Conservation (phyloP, 352 stramenopile species). For the Pythium pyrilobum region DNA sequence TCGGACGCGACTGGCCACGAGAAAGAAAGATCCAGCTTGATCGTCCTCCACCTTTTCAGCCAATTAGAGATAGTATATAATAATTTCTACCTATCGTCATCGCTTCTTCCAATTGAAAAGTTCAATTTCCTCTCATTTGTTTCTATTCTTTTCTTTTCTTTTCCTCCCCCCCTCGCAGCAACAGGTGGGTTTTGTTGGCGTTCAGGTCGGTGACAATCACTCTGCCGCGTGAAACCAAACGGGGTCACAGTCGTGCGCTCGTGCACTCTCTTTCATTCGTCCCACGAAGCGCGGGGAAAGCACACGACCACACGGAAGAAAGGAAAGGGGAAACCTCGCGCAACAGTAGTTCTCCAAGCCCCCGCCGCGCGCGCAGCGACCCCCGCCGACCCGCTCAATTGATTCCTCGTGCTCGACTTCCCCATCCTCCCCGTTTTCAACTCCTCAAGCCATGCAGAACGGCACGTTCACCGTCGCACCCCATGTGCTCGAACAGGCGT, state of each 20-base stretch:
- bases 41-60: background rate
- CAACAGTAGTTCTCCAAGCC: too few relatives aligned
- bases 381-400: background rate
- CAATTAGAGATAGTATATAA: background rate
- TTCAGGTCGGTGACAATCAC: slow-evolving; percentile 18
- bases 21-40: slow-evolving; percentile 13
- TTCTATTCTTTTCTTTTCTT: slow-evolving; percentile 1
- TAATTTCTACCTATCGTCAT: background rate
- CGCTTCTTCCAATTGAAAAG: background rate
- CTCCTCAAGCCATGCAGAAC: slow-evolving; percentile 28
- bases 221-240: slow-evolving; percentile 13
- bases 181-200: too few relatives aligned
- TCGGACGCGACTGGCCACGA: background rate
- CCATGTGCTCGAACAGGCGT: slow-evolving; percentile 82
- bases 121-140: background rate
- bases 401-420: background rate
- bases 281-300: slow-evolving; percentile 9
- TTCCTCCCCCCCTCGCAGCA: background rate
- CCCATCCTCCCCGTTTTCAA: background rate
- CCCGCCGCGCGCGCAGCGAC: too few relatives aligned
- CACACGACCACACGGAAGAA: background rate
- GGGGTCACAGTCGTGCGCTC: slow-evolving; percentile 6
- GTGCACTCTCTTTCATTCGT: slow-evolving; percentile 5
- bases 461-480: slow-evolving; percentile 58
- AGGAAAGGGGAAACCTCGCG: background rate